Evolutionary conservation across 23 red algal species (phyloP).

Genomic region (Gracilaria gracilis): DNA sequence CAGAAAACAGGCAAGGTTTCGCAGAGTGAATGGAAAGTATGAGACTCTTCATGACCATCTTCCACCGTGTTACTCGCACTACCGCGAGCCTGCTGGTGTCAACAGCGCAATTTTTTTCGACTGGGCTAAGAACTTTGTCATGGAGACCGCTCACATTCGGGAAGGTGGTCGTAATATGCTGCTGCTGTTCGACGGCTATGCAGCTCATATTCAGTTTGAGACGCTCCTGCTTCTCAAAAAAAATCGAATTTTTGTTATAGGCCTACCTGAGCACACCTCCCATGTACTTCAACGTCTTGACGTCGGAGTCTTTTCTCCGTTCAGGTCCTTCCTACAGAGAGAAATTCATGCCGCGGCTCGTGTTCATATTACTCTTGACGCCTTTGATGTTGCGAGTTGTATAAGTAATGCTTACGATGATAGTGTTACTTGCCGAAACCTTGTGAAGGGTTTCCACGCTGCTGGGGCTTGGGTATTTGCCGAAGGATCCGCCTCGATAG

Average conservation of each 20-base stretch:
- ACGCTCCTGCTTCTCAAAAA: not conserved
- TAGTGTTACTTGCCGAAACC: no score
- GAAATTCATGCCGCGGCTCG: not conserved
- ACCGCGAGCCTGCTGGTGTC: not conserved
- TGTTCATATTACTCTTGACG: no score
- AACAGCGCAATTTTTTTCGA: not conserved
- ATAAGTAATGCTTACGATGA: not conserved
- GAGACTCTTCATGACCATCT: not conserved
- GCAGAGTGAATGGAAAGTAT: not conserved
- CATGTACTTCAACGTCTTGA: not conserved
- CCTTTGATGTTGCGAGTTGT: not conserved
- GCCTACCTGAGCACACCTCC: not conserved
- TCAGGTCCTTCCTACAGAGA: not conserved
- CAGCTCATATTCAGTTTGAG: not conserved
- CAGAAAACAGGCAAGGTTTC: not conserved
- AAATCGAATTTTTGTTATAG: not conserved
- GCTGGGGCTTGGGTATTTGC: no score
- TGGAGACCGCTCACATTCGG: not conserved
- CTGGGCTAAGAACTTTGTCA: not conserved
- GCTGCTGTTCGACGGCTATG: not conserved
- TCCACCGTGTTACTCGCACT: not conserved
- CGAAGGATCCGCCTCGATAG: no score
- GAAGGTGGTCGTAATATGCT: not conserved
- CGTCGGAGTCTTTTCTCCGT: conserved; percentile 6
- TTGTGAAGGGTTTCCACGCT: no score